Conservation (phyloP, 257 asterid genomes). For the Solanum ossicruentum region DNA sequence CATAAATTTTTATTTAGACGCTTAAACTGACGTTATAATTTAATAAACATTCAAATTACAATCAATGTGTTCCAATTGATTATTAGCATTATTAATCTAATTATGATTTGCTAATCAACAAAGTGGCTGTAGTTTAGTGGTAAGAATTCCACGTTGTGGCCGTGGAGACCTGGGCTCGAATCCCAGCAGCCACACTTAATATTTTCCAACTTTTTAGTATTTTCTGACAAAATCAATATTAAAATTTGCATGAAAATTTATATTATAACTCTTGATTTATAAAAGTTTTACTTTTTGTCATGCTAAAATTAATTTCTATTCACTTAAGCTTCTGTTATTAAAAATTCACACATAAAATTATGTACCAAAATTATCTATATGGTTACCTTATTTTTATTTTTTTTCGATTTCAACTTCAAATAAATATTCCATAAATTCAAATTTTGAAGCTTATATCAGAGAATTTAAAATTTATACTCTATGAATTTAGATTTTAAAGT, state of each 20-base stretch:
- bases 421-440: no score
- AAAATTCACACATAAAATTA: not conserved
- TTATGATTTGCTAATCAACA: fast-evolving
- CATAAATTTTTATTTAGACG: no score
- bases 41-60: no score
- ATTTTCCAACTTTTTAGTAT: no score
- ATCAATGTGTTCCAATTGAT: no score
- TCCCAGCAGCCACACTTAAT: constrained; percentile 93
- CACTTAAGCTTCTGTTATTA: not conserved
- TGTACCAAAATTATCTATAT: not conserved
- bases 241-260: not conserved
- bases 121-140: constrained; percentile 96
- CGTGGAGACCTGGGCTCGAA: constrained; percentile 99
- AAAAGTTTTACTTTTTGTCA: no score
- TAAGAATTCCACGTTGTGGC: constrained; percentile 99
- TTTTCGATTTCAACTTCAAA: not conserved
- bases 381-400: not conserved
- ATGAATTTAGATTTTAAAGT: no score
- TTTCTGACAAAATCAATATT: no score
- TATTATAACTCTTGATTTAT: not conserved
- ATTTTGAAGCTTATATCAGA: no score
- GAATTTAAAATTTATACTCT: not conserved
- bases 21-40: no score
- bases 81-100: no score
- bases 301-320: no score